Evolutionary conservation across 305 asterid genomes (phyloP).

Genomic region (Solanum hybrid): DNA sequence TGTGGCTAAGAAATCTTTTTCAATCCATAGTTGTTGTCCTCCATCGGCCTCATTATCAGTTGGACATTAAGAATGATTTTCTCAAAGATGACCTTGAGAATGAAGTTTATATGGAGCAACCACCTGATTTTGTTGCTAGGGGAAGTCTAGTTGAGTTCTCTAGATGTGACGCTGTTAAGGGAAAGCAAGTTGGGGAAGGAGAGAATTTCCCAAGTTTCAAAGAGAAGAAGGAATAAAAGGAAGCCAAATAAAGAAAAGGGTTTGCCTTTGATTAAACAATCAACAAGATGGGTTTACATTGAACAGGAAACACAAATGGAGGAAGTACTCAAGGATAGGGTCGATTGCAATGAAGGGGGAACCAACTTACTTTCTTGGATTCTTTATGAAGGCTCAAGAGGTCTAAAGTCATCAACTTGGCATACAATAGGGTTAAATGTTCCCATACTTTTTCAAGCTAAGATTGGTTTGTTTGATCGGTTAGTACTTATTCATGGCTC

Average conservation of each 20-base stretch:
- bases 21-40: background rate
- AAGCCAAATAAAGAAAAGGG: background rate
- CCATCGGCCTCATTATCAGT: background rate
- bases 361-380: background rate
- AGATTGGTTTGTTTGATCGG: background rate
- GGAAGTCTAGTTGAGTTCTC: background rate
- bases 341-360: background rate
- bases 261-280: background rate
- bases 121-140: background rate
- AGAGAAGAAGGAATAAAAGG: background rate
- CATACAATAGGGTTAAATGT: background rate
- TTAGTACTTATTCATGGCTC: background rate
- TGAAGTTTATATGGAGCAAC: background rate
- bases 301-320: background rate
- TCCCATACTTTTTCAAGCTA: background rate
- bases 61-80: background rate
- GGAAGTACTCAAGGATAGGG: background rate
- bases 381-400: background rate
- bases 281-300: background rate
- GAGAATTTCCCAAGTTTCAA: background rate
- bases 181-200: background rate
- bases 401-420: background rate
- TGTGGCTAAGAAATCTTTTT: background rate
- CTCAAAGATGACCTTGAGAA: background rate
- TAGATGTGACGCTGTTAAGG: background rate